Evolutionary conservation across 768 basidiomycete species (phyloP).

Genomic region (Boletus speciosus): DNA sequence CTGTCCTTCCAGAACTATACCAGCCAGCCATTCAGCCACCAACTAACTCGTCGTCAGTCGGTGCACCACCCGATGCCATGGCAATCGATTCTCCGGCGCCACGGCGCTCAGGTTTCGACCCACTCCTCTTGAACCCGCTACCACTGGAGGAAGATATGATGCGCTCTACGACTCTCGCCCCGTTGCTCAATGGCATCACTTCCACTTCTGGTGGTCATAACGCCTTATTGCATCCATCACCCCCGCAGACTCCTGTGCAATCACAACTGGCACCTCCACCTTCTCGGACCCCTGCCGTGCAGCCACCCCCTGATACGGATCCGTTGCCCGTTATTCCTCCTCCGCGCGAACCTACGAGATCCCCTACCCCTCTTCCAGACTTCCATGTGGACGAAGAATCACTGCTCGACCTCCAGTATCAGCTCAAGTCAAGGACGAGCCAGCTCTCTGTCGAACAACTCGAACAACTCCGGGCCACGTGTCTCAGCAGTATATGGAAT

Average conservation of each 20-base stretch:
- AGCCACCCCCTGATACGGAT: conserved; percentile 13
- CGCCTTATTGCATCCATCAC: neutral
- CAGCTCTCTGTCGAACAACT: conserved; percentile 80
- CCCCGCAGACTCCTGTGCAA: conserved; percentile 11
- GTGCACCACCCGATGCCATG: conserved; percentile 29
- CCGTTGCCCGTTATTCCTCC: conserved; percentile 20
- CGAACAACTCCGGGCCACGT: conserved; percentile 88
- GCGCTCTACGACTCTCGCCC: conserved; percentile 20
- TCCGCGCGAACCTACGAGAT: conserved; percentile 46
- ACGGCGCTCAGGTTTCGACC: conserved; percentile 45
- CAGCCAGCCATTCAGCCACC: neutral
- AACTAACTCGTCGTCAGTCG: neutral
- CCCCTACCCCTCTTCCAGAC: conserved; percentile 71
- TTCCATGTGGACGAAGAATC: conserved; percentile 61
- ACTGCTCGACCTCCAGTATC: conserved; percentile 46
- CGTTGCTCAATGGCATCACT: conserved; percentile 23
- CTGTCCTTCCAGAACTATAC: conserved; percentile 8
- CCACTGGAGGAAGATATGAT: conserved; percentile 31
- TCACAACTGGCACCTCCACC: neutral
- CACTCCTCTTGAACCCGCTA: conserved; percentile 52
- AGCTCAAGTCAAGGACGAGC: conserved; percentile 53
- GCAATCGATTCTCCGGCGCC: conserved; percentile 35
- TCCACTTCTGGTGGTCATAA: conserved; percentile 1
- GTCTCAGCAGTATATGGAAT: conserved; percentile 79
- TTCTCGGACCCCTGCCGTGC: conserved; percentile 6